Evolutionary conservation across 139 green algal species (phyloP).

Genomic region (Chloropicon primus): DNA sequence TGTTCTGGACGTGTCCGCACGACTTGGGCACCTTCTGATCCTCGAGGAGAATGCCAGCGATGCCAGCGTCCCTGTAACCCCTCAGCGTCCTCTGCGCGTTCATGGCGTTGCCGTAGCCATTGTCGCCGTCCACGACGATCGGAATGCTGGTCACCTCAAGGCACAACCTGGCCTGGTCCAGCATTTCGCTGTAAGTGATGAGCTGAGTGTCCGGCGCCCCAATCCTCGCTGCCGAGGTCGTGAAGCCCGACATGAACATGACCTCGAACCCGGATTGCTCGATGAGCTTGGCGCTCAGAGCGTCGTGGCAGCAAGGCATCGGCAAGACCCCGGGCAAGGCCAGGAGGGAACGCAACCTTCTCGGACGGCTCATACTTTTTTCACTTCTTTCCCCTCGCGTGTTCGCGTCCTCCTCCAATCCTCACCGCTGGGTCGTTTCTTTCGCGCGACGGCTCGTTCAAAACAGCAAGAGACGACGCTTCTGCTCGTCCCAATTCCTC

Average conservation of each 20-base stretch:
- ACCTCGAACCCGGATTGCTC: conserved; percentile 60
- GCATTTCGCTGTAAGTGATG: conserved; percentile 65
- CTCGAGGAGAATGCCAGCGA: conserved; percentile 87
- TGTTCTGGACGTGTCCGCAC: conserved; percentile 81
- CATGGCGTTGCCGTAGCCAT: conserved; percentile 86
- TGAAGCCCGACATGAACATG: conserved; percentile 82
- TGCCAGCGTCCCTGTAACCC: conserved; percentile 63
- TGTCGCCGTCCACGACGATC: conserved; percentile 94
- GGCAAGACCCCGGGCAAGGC: not conserved
- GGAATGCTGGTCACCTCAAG: conserved; percentile 60
- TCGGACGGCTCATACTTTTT: no score
- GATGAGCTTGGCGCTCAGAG: conserved; percentile 57
- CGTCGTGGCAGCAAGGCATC: conserved; percentile 60
- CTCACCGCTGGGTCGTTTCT: no score
- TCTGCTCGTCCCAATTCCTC: no score
- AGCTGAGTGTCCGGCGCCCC: conserved; percentile 69
- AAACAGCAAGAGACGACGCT: no score
- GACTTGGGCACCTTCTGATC: conserved; percentile 84
- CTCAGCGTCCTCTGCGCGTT: conserved; percentile 86
- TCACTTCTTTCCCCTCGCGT: no score
- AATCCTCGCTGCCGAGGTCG: conserved; percentile 47
- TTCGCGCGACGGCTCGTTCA: no score
- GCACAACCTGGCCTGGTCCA: conserved; percentile 36
- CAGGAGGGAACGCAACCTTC: not conserved
- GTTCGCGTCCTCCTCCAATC: no score